These are phyloP conservation scores for Coniochaeta hoffmannii DNA, from an alignment of 2,329 filamentous ascomycete species.

Conservation along the genomic window DNA sequence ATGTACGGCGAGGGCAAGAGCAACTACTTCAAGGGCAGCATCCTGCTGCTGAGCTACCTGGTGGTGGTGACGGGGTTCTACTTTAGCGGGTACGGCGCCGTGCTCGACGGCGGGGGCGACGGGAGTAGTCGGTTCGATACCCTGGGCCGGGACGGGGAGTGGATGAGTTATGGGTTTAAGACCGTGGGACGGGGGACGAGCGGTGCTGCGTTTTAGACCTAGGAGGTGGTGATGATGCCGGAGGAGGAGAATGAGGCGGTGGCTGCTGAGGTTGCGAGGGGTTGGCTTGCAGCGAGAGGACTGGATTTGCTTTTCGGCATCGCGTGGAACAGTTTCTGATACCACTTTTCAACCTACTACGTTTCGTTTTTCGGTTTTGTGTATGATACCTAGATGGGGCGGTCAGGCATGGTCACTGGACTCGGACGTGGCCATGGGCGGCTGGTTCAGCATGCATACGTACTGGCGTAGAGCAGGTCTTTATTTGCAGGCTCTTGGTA, in stretches of 20 bases:
- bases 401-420: neutral
- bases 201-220: slow-evolving; percentile 28
- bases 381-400: neutral
- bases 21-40: slow-evolving; percentile 99
- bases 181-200: slow-evolving; percentile 41
- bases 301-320: too few species aligned
- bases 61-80: slow-evolving; percentile 91
- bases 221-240: neutral
- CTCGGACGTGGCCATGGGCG: neutral
- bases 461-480: neutral
- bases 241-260: too few species aligned
- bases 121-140: slow-evolving; percentile 43
- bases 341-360: neutral
- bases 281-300: too few species aligned
- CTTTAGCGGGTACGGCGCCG: slow-evolving; percentile 53
- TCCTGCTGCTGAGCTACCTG: slow-evolving; percentile 84
- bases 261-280: too few species aligned
- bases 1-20: slow-evolving; percentile 99
- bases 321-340: neutral
- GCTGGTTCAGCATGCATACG: neutral
- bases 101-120: slow-evolving; percentile 33
- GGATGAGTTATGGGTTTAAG: slow-evolving; percentile 37
- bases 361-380: neutral
- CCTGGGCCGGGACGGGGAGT: slow-evolving; percentile 41
- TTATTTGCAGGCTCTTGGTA: neutral